Evolutionary conservation across 345 rosid genomes (phyloP).

Genomic region (Populus simonii): DNA sequence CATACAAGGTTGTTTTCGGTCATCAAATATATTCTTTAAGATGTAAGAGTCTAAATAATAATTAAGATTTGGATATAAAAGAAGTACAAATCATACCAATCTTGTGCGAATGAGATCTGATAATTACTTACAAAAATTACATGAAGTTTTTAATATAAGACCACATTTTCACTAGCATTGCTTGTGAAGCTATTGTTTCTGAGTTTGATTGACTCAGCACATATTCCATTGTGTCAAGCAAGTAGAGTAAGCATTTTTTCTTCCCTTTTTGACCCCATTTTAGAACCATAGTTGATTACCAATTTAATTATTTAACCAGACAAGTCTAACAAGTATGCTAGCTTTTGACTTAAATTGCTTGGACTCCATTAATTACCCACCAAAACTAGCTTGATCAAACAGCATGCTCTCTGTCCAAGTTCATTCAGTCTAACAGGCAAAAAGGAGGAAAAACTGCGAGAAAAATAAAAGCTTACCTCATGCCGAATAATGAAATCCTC

Average conservation of each 20-base stretch:
- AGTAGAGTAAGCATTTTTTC: too few relatives aligned
- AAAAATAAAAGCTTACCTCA: slow-evolving; percentile 36
- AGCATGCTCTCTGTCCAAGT: not conserved
- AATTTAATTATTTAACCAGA: not conserved
- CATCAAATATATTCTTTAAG: not conserved
- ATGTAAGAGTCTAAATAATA: not conserved
- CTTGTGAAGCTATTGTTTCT: not conserved
- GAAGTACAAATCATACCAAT: not conserved
- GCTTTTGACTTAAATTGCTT: not conserved
- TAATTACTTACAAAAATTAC: not conserved
- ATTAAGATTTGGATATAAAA: not conserved
- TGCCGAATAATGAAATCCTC: slow-evolving; percentile 85
- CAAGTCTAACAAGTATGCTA: not conserved
- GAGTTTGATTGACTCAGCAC: too few relatives aligned
- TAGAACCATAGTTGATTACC: not conserved
- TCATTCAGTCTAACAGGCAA: not conserved
- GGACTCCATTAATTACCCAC: not conserved
- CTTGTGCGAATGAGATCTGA: too few relatives aligned
- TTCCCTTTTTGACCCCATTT: not conserved
- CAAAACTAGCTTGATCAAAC: not conserved
- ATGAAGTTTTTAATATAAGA: not conserved
- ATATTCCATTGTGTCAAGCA: too few relatives aligned
- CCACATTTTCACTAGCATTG: not conserved
- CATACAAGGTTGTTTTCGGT: not conserved
- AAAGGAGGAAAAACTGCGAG: not conserved